phyloP scores from a whole-genome alignment of 192 early-diverging fungal species.

The Coemansia sp. region DNA sequence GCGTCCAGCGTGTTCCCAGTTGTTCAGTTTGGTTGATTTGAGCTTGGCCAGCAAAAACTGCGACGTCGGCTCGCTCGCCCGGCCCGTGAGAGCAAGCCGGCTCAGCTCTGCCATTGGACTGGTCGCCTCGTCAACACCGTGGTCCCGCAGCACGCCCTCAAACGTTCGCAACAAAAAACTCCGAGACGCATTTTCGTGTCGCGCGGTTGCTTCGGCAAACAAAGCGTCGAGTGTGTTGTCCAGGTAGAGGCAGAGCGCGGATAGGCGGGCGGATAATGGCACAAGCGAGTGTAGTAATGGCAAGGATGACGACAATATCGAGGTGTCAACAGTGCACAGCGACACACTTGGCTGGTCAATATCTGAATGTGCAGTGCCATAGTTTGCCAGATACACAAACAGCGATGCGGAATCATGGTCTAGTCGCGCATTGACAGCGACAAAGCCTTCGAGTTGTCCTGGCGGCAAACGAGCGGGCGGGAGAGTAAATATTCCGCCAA shows the following conservation, averaged over 20 bases:
- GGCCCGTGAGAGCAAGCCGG: slow-evolving; percentile 32
- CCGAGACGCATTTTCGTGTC: slow-evolving; percentile 26
- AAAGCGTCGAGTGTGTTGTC: slow-evolving; percentile 20
- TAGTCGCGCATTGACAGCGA: neutral
- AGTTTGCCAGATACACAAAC: neutral
- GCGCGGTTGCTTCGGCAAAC: slow-evolving; percentile 19
- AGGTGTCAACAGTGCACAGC: slow-evolving; percentile 18
- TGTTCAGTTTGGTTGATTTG: slow-evolving; percentile 27
- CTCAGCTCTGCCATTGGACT: slow-evolving; percentile 39
- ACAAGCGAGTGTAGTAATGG: slow-evolving; percentile 24
- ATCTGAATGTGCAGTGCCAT: neutral
- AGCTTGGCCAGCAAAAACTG: slow-evolving; percentile 47
- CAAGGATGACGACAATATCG: slow-evolving; percentile 16
- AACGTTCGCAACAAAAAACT: slow-evolving; percentile 14
- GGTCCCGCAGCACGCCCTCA: slow-evolving; percentile 38
- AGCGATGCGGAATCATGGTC: neutral
- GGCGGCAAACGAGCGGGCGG: slow-evolving; percentile 13
- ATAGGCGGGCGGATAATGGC: slow-evolving; percentile 28
- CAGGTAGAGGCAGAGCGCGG: slow-evolving; percentile 30
- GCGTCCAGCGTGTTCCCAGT: slow-evolving; percentile 41
- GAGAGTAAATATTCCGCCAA: slow-evolving; percentile 42
- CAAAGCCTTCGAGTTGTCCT: neutral
- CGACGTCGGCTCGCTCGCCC: slow-evolving; percentile 45
- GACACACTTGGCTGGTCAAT: no score
- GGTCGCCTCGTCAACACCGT: slow-evolving; percentile 45